A percentile compares a stretch with the other conserved stretches of the same genome.
Conservation (phyloP, 192 early-diverging fungal species). For the Coemansia sp. region DNA sequence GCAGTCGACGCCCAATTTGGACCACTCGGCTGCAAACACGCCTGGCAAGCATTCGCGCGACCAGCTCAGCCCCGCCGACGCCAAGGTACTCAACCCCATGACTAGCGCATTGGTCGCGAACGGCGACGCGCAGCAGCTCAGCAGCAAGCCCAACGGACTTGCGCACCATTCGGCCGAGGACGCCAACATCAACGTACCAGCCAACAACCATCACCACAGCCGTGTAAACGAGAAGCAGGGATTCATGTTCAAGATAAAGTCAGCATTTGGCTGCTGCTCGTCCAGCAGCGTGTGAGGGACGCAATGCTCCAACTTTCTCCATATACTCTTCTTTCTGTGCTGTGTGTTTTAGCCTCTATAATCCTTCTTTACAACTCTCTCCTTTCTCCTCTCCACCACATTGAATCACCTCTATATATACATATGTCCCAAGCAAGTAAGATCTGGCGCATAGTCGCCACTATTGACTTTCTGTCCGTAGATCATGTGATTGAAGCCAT, state of each 20-base stretch:
- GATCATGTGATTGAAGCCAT: not conserved
- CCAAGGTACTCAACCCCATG: constrained; percentile 4
- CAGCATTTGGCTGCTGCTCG: constrained; percentile 51
- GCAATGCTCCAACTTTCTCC: not conserved
- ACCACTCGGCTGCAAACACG: constrained; percentile 41
- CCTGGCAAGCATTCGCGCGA: constrained; percentile 35
- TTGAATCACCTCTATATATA: not conserved
- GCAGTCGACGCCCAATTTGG: constrained; percentile 30
- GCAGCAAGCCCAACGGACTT: constrained; percentile 23
- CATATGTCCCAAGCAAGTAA: not conserved
- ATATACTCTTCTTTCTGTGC: constrained; percentile 12
- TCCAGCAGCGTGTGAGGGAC: constrained; percentile 32
- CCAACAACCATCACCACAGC: constrained; percentile 16
- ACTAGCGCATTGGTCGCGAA: constrained; percentile 12
- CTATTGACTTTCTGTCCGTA: not conserved
- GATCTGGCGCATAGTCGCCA: not conserved
- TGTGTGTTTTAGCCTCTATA: constrained; percentile 13
- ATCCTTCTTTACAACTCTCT: constrained; percentile 3
- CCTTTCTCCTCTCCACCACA: constrained; percentile 5
- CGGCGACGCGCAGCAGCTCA: constrained; percentile 23
- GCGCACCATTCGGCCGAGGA: constrained; percentile 46
- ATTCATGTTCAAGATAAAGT: constrained; percentile 55
- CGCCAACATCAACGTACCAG: constrained; percentile 26
- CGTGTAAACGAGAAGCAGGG: constrained; percentile 49
- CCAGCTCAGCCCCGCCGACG: constrained; percentile 6